These are phyloP conservation scores for Hortaea sp. DNA, from an alignment of 2,329 filamentous ascomycete species.

Conservation along the genomic window DNA sequence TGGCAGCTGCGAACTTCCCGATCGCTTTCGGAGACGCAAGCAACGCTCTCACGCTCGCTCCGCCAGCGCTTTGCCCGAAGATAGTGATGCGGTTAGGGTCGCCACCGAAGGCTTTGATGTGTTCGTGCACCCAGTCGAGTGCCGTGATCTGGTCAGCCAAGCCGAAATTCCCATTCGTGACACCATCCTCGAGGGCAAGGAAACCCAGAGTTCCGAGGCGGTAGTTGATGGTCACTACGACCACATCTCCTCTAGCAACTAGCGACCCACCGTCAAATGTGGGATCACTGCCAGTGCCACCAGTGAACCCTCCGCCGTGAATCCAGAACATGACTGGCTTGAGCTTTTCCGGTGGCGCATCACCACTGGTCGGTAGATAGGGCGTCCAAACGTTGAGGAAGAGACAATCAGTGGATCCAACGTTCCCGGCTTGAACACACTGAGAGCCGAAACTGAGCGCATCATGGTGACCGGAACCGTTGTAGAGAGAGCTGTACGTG, in stretches of 20 bases:
- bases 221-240: conserved; percentile 53
- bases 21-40: conserved; percentile 34
- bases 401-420: conserved; percentile 24
- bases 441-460: conserved; percentile 10
- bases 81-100: conserved; percentile 30
- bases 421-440: conserved; percentile 9
- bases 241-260: conserved; percentile 27
- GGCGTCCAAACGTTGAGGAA: conserved; percentile 33
- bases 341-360: conserved; percentile 15
- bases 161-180: conserved; percentile 47
- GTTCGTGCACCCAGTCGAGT: conserved; percentile 40
- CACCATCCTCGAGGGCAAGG: conserved; percentile 36
- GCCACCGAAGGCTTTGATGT: conserved; percentile 26
- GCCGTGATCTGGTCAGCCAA: conserved; percentile 52
- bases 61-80: conserved; percentile 29
- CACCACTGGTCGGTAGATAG: conserved; percentile 17
- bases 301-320: conserved; percentile 34
- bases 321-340: conserved; percentile 41
- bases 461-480: conserved; percentile 7
- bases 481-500: conserved; percentile 22
- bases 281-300: conserved; percentile 33
- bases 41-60: conserved; percentile 29
- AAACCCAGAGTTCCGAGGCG: conserved; percentile 50
- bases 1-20: conserved; percentile 40
- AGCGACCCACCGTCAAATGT: conserved; percentile 39